Evolutionary conservation across 257 asterid species (phyloP).

Genomic region (Solanum lycopersicoides): DNA sequence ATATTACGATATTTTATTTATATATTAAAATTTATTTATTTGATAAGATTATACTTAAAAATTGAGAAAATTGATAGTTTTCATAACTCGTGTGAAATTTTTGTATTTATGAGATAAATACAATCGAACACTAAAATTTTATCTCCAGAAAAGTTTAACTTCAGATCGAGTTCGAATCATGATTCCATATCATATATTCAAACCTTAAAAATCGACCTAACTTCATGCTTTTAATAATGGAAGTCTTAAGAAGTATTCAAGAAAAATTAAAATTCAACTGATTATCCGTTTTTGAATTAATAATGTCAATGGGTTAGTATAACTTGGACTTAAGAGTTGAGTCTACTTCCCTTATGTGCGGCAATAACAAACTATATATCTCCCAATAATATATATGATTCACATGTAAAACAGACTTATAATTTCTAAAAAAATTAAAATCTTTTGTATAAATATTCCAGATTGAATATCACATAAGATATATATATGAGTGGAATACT

Average conservation of each 20-base stretch:
- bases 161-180: too few species aligned
- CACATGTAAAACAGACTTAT: neutral
- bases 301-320: neutral
- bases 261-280: neutral
- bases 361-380: neutral
- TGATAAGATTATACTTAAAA: too few species aligned
- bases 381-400: neutral
- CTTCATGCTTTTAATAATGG: neutral
- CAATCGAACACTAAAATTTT: too few species aligned
- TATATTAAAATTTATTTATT: too few species aligned
- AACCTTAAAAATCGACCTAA: neutral
- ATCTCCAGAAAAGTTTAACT: accelerated
- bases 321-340: neutral
- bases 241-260: neutral
- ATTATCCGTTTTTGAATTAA: neutral
- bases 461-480: neutral
- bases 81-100: accelerated
- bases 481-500: neutral
- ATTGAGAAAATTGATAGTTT: too few species aligned
- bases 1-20: accelerated
- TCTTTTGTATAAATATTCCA: neutral
- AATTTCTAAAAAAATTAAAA: too few species aligned
- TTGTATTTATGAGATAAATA: too few species aligned
- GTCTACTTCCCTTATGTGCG: neutral
- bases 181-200: neutral